phyloP scores from a whole-genome alignment of 1,139 yeast species.

The Candida labiduridarum region DNA sequence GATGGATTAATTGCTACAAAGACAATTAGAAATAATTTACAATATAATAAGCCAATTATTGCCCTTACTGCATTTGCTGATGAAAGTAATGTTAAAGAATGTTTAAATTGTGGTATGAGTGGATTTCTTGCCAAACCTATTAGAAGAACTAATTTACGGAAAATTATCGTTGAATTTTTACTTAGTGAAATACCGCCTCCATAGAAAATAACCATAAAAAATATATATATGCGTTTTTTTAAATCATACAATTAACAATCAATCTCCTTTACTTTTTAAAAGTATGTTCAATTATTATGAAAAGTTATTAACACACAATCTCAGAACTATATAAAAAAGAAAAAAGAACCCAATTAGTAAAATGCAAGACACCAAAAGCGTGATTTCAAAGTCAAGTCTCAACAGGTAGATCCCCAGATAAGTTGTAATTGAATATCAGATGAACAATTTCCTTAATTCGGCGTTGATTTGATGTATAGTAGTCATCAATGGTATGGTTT shows the following conservation, averaged over 20 bases:
- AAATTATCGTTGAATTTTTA: constrained; percentile 47
- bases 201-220: background rate
- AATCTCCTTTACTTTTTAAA: too few species aligned
- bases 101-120: constrained; percentile 82
- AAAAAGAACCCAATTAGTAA: too few species aligned
- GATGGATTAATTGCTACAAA: constrained; percentile 86
- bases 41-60: constrained; percentile 75
- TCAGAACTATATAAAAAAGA: too few species aligned
- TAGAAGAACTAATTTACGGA: constrained; percentile 64
- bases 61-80: constrained; percentile 96
- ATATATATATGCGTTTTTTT: background rate
- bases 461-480: too few species aligned
- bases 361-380: too few species aligned
- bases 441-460: too few species aligned
- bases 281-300: too few species aligned
- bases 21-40: constrained; percentile 65
- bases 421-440: too few species aligned
- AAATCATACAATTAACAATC: background rate
- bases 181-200: constrained; percentile 20
- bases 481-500: too few species aligned
- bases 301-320: too few species aligned
- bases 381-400: too few species aligned
- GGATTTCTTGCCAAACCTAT: constrained; percentile 90
- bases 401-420: too few species aligned
- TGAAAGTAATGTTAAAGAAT: constrained; percentile 76